A percentile compares a stretch with the other conserved stretches of the same genome.
phyloP scores from a whole-genome alignment of 202 grass and related monocot species.

The Zoysia matrella region DNA sequence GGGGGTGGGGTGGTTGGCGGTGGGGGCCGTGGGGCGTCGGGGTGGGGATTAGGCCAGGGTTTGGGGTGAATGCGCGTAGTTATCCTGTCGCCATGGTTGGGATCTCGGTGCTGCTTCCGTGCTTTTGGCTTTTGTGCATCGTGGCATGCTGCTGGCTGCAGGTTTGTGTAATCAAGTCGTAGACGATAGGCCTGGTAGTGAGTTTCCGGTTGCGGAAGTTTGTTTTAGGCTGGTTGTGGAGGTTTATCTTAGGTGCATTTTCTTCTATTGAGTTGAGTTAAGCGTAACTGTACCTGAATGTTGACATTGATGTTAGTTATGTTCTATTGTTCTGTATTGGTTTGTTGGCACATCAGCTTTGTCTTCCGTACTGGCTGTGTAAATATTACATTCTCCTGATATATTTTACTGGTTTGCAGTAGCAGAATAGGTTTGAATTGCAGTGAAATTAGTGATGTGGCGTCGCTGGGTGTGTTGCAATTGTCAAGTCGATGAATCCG shows the following conservation, averaged over 20 bases:
- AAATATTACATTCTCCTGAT: too few species aligned
- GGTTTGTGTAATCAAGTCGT: not conserved
- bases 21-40: not conserved
- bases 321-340: not conserved
- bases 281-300: not conserved
- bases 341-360: not conserved
- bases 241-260: constrained; percentile 5
- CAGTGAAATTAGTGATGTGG: constrained; percentile 53
- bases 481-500: constrained; percentile 58
- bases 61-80: not conserved
- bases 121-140: constrained; percentile 7
- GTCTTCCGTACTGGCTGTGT: not conserved
- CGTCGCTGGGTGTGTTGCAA: constrained; percentile 75
- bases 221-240: not conserved
- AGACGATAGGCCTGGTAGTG: not conserved
- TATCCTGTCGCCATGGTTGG: not conserved
- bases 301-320: not conserved
- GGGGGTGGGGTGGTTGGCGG: not conserved
- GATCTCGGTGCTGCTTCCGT: constrained; percentile 11
- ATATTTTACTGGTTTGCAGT: too few species aligned
- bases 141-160: not conserved
- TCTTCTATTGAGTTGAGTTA: not conserved
- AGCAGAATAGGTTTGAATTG: constrained; percentile 25
- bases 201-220: not conserved
- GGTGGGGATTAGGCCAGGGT: not conserved